phyloP scores from a whole-genome alignment of 495 filamentous ascomycete species.

The Pyrenula massariospora region DNA sequence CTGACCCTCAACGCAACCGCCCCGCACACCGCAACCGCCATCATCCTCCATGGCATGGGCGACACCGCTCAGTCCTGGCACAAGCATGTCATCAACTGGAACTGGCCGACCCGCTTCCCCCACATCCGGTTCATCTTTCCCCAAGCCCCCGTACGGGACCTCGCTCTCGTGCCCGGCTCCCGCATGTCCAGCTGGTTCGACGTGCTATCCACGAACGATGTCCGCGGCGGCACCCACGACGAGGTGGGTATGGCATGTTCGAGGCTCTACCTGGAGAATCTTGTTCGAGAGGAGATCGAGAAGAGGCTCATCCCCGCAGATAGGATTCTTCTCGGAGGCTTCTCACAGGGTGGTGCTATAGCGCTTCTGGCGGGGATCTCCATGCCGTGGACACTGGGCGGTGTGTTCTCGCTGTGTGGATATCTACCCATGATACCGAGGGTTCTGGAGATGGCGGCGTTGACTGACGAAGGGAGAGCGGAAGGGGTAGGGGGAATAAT shows the following conservation, averaged over 20 bases:
- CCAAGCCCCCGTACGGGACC: constrained; percentile 76
- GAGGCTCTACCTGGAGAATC: constrained; percentile 59
- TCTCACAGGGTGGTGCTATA: constrained; percentile 54
- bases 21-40: constrained; percentile 91
- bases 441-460: too few relatives aligned
- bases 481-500: too few relatives aligned
- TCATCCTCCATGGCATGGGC: constrained; percentile 84
- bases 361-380: constrained; percentile 59
- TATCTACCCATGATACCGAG: too few relatives aligned
- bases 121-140: constrained; percentile 89
- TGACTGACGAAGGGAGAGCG: too few relatives aligned
- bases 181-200: not conserved
- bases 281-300: constrained; percentile 74
- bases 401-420: constrained; percentile 73
- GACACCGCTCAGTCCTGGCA: too few relatives aligned
- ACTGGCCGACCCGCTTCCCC: constrained; percentile 67
- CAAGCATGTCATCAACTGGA: too few relatives aligned
- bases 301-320: constrained; percentile 71
- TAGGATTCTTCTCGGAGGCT: constrained; percentile 70
- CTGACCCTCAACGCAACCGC: too few relatives aligned
- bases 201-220: not conserved
- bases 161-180: too few relatives aligned
- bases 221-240: too few relatives aligned
- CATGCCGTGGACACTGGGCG: constrained; percentile 60
- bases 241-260: constrained; percentile 67